phyloP scores from a whole-genome alignment of 1,284 basidiomycete genomes.

The Uromyces viciae-fabae region DNA sequence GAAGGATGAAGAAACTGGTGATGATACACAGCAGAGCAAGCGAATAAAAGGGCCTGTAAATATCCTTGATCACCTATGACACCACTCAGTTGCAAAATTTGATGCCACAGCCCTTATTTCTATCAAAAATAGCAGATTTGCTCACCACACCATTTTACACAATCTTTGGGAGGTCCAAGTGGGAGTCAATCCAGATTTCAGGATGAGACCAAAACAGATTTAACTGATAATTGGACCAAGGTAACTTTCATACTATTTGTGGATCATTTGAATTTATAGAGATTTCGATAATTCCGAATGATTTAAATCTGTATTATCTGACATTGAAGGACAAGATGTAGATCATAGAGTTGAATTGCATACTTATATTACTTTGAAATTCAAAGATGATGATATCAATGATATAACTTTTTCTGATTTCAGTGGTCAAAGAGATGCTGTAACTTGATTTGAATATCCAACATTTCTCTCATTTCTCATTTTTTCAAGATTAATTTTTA shows the following conservation, averaged over 20 bases:
- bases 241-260: conserved; percentile 13
- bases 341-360: conserved; percentile 67
- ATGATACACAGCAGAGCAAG: too few species aligned
- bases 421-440: conserved; percentile 78
- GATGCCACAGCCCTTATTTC: not conserved
- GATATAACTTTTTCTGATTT: conserved; percentile 80
- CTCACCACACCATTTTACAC: not conserved
- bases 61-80: conserved; percentile 12
- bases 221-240: conserved; percentile 24
- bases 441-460: conserved; percentile 75
- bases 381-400: conserved; percentile 81
- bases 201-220: conserved; percentile 18
- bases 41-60: not conserved
- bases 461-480: conserved; percentile 57
- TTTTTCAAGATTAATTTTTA: not conserved
- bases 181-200: not conserved
- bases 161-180: not conserved
- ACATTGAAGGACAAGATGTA: conserved; percentile 83
- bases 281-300: conserved; percentile 65
- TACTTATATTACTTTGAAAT: conserved; percentile 80
- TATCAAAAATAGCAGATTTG: not conserved
- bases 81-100: not conserved
- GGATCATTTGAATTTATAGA: conserved; percentile 53
- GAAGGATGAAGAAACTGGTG: too few species aligned
- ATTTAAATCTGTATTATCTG: conserved; percentile 87